Percentiles rank a stretch among this genome's conserved stretches.
Evolutionary conservation across 2,329 filamentous ascomycete genomes (phyloP).

Genomic region (Colletotrichum sp.): DNA sequence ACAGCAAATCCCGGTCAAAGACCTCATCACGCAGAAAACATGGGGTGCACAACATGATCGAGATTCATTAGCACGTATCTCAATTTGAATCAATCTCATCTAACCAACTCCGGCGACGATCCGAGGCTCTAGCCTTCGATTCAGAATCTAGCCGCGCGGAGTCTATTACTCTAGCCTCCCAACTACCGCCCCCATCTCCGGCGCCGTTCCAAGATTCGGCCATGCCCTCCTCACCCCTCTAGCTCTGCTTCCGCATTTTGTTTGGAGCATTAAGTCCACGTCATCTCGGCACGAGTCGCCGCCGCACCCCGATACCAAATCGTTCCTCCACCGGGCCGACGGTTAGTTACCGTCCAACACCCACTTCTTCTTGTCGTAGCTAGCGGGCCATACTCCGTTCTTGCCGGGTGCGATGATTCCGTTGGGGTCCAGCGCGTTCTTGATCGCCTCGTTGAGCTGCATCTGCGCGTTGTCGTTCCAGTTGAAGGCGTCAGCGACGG

Average conservation of each 20-base stretch:
- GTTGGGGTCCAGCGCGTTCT: conserved; percentile 46
- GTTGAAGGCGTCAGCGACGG: conserved; percentile 46
- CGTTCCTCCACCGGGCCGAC: background rate
- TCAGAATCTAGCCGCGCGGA: background rate
- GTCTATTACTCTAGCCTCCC: background rate
- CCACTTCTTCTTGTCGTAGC: conserved; percentile 25
- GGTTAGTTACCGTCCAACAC: conserved; percentile 8
- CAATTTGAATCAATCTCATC: background rate
- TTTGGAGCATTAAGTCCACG: background rate
- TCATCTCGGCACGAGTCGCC: background rate
- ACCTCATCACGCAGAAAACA: background rate
- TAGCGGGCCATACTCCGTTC: conserved; percentile 37
- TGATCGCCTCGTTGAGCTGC: conserved; percentile 47
- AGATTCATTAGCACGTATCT: background rate
- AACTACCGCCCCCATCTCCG: background rate
- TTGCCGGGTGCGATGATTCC: conserved; percentile 35
- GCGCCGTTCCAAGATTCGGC: background rate
- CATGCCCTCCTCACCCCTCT: background rate
- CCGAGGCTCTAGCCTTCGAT: background rate
- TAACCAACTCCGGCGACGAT: background rate
- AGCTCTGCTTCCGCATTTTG: background rate
- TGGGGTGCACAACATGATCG: background rate
- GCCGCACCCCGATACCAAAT: rapidly evolving
- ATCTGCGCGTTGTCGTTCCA: conserved; percentile 45
- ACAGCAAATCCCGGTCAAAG: background rate